Conservation (phyloP, 2,329 filamentous ascomycete genomes). For the Ophiocordyceps camponoti-rufipedis region DNA sequence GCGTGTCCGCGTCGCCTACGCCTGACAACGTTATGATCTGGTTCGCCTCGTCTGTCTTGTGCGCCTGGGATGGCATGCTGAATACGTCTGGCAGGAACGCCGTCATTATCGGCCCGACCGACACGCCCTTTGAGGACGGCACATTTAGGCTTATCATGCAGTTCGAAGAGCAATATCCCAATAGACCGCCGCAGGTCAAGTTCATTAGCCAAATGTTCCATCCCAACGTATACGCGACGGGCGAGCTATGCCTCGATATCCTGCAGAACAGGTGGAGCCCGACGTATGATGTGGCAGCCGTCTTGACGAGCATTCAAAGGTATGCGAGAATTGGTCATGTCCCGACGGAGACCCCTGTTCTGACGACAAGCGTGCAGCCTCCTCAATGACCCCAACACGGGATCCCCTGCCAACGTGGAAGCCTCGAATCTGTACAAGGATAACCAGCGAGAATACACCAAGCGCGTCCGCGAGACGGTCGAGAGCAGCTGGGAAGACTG, state of each 20-base stretch:
- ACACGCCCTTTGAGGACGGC: constrained; percentile 95
- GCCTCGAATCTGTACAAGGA: constrained; percentile 97
- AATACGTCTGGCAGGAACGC: constrained; percentile 58
- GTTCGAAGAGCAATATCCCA: constrained; percentile 97
- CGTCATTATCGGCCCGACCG: constrained; percentile 90
- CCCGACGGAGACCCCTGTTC: no score
- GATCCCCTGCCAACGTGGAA: constrained; percentile 92
- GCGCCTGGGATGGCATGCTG: neutral
- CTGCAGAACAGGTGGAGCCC: constrained; percentile 97
- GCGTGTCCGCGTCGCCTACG: constrained; percentile 88
- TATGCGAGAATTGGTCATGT: constrained; percentile 15
- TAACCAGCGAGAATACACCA: constrained; percentile 89
- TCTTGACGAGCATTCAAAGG: constrained; percentile 96
- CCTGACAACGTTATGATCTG: constrained; percentile 96
- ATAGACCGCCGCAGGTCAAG: constrained; percentile 93
- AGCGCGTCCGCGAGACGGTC: constrained; percentile 86
- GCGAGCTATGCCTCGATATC: constrained; percentile 91
- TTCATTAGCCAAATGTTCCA: constrained; percentile 99
- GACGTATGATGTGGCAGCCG: constrained; percentile 93
- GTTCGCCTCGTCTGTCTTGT: constrained; percentile 27
- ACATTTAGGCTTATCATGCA: constrained; percentile 98
- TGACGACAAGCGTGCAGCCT: constrained; percentile 40
- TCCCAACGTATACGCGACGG: constrained; percentile 93
- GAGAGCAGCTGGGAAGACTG: constrained; percentile 99
- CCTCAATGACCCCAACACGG: constrained; percentile 96